A percentile compares a stretch with the other conserved stretches of the same genome.
phyloP scores from a whole-genome alignment of 176 grass and related monocot genomes.

The Oryza punctata region DNA sequence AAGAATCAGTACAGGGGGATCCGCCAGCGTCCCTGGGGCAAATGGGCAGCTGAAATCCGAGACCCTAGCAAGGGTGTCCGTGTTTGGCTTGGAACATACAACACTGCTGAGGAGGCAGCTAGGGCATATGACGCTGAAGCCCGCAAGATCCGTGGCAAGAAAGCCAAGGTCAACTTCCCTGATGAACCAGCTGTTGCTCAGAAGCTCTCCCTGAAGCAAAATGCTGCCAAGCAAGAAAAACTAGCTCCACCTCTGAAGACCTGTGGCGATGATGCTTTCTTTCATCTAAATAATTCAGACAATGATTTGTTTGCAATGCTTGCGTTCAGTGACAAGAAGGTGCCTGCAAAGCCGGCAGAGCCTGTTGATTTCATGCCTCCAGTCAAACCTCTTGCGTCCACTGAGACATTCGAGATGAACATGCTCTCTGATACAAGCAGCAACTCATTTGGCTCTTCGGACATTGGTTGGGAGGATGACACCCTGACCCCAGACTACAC shows the following conservation, averaged over 20 bases:
- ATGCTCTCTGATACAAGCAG: slow-evolving; percentile 59
- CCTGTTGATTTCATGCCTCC: slow-evolving; percentile 18
- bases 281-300: slow-evolving; percentile 32
- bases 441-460: slow-evolving; percentile 52
- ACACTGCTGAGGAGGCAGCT: slow-evolving; percentile 76
- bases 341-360: slow-evolving; percentile 31
- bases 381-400: slow-evolving; percentile 19
- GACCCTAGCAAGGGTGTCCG: slow-evolving; percentile 82
- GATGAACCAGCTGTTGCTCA: slow-evolving; percentile 45
- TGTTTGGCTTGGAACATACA: slow-evolving; percentile 91
- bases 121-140: slow-evolving; percentile 82
- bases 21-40: slow-evolving; percentile 73
- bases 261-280: slow-evolving; percentile 31
- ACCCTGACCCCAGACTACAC: slow-evolving; percentile 51
- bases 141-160: slow-evolving; percentile 75
- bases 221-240: slow-evolving; percentile 27
- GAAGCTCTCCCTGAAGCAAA: slow-evolving; percentile 27
- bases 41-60: slow-evolving; percentile 87
- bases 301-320: slow-evolving; percentile 62
- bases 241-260: slow-evolving; percentile 27
- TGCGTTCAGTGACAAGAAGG: slow-evolving; percentile 49
- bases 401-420: slow-evolving; percentile 32
- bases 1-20: slow-evolving; percentile 83
- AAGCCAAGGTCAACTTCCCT: slow-evolving; percentile 84
- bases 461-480: slow-evolving; percentile 59